Percentiles rank a stretch among this genome's conserved stretches.
Evolutionary conservation across 148 eudicot species (phyloP).

Genomic region (Rhododendron simsii): DNA sequence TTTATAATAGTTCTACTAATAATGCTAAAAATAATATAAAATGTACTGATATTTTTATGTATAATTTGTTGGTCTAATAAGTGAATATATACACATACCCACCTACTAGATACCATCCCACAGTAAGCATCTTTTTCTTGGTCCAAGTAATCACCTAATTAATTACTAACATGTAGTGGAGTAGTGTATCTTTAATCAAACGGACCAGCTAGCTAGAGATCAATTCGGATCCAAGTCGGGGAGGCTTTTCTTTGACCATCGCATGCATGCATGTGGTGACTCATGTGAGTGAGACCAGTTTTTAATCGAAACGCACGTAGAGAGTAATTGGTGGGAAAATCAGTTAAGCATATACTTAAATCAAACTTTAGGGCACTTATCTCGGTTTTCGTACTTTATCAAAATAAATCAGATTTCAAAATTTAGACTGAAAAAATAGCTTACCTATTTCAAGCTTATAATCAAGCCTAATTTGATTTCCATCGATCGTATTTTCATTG

Average conservation of each 20-base stretch:
- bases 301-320: background rate
- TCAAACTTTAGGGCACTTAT: background rate
- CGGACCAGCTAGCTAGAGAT: background rate
- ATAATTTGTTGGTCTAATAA: background rate
- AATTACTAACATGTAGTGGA: too few species aligned
- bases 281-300: background rate
- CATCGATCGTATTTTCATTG: background rate
- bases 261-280: background rate
- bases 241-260: background rate
- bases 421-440: background rate
- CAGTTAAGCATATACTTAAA: too few species aligned
- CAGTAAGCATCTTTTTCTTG: background rate
- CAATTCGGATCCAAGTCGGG: background rate
- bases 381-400: background rate
- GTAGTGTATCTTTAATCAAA: background rate
- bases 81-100: background rate
- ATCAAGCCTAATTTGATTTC: background rate
- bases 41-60: background rate
- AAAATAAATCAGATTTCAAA: background rate
- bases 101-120: background rate
- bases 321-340: background rate
- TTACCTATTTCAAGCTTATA: background rate
- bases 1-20: background rate
- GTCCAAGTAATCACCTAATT: background rate
- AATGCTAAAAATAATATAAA: background rate